Base-by-base conservation (phyloP, 345 rosid genomes). In the Gossypium bickii region DNA sequence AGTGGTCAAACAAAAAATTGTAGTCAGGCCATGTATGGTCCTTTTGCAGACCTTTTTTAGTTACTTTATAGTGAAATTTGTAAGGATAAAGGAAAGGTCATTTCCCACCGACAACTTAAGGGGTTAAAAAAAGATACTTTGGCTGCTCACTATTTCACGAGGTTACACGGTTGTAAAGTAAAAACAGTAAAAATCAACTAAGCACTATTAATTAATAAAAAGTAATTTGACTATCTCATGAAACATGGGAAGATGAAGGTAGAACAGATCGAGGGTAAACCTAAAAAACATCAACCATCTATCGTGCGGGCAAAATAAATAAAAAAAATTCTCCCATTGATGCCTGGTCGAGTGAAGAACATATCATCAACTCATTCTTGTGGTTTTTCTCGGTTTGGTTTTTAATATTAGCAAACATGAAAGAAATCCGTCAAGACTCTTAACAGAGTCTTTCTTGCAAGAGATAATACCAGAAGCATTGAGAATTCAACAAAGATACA, bases 1-100 rank as follows among this genome's bases (percentile, higher is more conserved):
- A 71, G 76, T 79, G 74, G 74, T 75, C 79, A 70, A 38, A 13
- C 3, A 55, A 22, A 71, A 55, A 34, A 20, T 3, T 56, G 72
- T 55, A 53, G 62, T 25, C 9, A 52, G 45, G 52, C 61, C 20
- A 64, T n/a, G 20, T 13, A 4, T 20, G 59, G 41, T 24, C 60
- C 49, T 43, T 48, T 20, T 52, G 72, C 59, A 70, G 60, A 69
- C 34, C 41, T 15, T 57, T 57, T 7, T 55, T 57, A 2, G 22
- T 9, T 51, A 51, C 60, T 73, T 59, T 2, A 43, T 18, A 47
- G 22, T 69, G 34, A 53, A 15, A 10, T 45, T 18, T 44, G 12
- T 38, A 47, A 7, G 13, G 12, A 51, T 41, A 29, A 67, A 56
- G 5, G 24, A 38, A 53, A 48, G 60, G 64, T 79, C 55, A 57